Conservation (phyloP, 352 stramenopile species). For the Globisporangium rhizosaccharum region DNA sequence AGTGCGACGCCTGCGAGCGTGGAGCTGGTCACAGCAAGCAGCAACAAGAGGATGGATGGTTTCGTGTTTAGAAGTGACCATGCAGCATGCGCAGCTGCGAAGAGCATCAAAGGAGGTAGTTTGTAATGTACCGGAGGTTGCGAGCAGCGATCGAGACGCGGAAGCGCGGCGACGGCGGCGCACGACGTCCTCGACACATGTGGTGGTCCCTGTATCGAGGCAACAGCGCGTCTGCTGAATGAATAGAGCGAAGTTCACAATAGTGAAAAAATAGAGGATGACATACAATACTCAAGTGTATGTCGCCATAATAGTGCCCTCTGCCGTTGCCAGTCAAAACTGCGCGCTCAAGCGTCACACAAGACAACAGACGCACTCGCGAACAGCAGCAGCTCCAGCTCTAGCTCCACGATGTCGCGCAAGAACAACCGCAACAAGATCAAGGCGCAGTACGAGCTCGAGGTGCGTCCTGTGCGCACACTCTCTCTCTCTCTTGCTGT, state of each 20-base stretch:
- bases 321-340: slow-evolving; percentile 1
- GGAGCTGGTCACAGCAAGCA: slow-evolving; percentile 15
- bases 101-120: no score
- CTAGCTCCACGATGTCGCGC: slow-evolving; percentile 42
- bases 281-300: neutral
- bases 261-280: neutral
- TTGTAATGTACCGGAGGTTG: slow-evolving; percentile 7
- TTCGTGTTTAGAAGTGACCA: neutral
- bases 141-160: slow-evolving; percentile 8
- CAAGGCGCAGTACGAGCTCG: slow-evolving; percentile 75
- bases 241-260: neutral
- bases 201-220: neutral
- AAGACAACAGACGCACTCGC: neutral
- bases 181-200: neutral
- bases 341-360: no score
- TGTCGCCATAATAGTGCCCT: neutral
- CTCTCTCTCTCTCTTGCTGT: neutral
- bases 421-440: slow-evolving; percentile 82
- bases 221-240: no score
- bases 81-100: no score
- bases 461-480: slow-evolving; percentile 21
- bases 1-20: slow-evolving; percentile 39
- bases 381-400: neutral
- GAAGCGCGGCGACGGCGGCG: slow-evolving; percentile 4
- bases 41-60: neutral